Base-by-base conservation (phyloP, 2,329 filamentous ascomycete species). In the Chaetomiaceae sp. region DNA sequence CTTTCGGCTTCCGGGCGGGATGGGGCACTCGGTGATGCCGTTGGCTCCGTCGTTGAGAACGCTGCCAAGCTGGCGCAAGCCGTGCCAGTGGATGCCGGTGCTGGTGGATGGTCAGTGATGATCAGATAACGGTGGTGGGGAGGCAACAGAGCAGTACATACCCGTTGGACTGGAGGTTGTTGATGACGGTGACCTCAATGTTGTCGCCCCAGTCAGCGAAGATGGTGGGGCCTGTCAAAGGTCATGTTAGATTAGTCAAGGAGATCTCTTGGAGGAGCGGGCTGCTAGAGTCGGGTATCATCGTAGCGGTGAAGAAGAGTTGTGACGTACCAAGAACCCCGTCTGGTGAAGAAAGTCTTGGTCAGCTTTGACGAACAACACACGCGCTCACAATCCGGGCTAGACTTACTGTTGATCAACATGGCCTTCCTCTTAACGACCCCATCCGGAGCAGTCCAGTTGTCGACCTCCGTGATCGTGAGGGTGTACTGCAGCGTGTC, bases 101-200 rank as follows among this genome's bases (percentile, higher is more conserved):
- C 66, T 63, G 50, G 4, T 2, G 12, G 11, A n/a, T n/a, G 9
- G 24, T 38, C 17, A 38, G 37, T 15, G 22, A 9, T 24, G n/a
- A n/a, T n/a, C n/a, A n/a, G n/a, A n/a, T n/a, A n/a, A 14, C 8
- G 27, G 27, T 35, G 10, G 49, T 64, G 64, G 18, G 55, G 60
- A 17, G 69, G 4, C 17, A 29, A 12, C 15, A 8, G 10, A 18
- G 27, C 3, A 32, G 3, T 4, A 1, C 4, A 15, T 47, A 66
- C 62, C 63, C 64, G 52, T 68, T 69, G 26, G 59, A 63, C 12
- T 69, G 70, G 2, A 86, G 72, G n/a, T 76, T 71, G 62, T 88
- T 88, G 63, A 77, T 72, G 47, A 86, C 75, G 19, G 78, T 78
- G 40, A 86, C 74, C 38, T 82, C 64, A 27, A 75, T 63, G 6